Percentiles rank a stretch among this genome's conserved stretches.
phyloP scores from a whole-genome alignment of 225 moss, liverwort and hornwort species.

The Physcomitrium patens region DNA sequence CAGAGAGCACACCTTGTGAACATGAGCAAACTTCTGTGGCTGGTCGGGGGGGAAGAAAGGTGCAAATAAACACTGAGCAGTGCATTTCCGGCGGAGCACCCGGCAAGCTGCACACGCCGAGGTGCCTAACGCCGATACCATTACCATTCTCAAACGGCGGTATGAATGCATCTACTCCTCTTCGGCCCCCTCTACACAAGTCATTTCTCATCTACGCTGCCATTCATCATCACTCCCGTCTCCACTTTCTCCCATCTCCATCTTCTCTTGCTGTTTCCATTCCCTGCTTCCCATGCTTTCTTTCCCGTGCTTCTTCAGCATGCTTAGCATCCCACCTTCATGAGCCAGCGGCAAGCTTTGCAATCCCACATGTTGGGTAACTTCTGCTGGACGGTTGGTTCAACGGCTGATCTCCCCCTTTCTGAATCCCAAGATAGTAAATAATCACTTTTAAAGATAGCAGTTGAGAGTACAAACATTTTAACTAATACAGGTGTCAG shows the following conservation, averaged over 20 bases:
- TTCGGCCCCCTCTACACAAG: constrained; percentile 33
- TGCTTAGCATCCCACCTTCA: constrained; percentile 55
- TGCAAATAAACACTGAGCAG: constrained; percentile 80
- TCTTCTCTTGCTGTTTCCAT: constrained; percentile 45
- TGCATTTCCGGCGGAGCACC: constrained; percentile 86
- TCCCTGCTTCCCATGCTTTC: constrained; percentile 20
- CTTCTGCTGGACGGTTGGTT: constrained; percentile 55
- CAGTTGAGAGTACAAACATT: constrained; percentile 21
- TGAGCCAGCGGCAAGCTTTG: constrained; percentile 37
- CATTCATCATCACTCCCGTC: constrained; percentile 33
- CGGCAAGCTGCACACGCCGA: constrained; percentile 88
- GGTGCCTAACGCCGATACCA: constrained; percentile 76
- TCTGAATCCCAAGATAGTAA: constrained; percentile 55
- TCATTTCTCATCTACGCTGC: constrained; percentile 43
- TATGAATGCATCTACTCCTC: constrained; percentile 73
- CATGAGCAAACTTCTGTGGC: constrained; percentile 83
- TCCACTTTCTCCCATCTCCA: constrained; percentile 14
- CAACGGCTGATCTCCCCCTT: constrained; percentile 68
- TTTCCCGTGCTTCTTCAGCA: constrained; percentile 37
- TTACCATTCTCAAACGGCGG: constrained; percentile 72
- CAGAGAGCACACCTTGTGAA: constrained; percentile 61
- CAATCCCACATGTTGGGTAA: constrained; percentile 4
- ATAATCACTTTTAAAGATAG: constrained; percentile 39
- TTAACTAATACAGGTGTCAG: constrained; percentile 34
- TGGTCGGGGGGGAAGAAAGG: constrained; percentile 89